Evolutionary conservation across 2,329 filamentous ascomycete genomes (phyloP), one percentile per base, ranked within the genome.

Genomic region (Fusarium sp.): DNA sequence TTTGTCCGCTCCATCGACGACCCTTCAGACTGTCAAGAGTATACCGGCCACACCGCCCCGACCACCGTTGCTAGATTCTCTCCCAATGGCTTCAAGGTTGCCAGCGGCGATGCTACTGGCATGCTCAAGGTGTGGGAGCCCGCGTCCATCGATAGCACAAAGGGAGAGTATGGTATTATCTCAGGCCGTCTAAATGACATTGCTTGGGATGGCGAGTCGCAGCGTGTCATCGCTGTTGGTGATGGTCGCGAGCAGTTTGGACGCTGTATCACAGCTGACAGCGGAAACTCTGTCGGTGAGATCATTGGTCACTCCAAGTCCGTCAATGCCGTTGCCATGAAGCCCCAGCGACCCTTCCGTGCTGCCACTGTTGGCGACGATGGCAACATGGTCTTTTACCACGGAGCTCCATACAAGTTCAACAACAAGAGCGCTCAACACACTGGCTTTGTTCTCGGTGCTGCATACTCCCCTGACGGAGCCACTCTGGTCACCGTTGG

Each of bases 351-450:
- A 29, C 97, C 97, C n/a, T 87, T 98, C 69, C 90, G 96, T 70
- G 97, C 97, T 8, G 95, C 94, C 14, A 98, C 97, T 1, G 97
- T 94, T 16, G 94, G 94, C 64, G 96, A 98, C 80, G 97, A 98
- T 82, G 94, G 92, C 80, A 94, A 92, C 81, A 87, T 98, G 83
- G 95, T 96, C 79, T 98, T 98, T 83, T 93, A 97, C 81, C 94
- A 98, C 80, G 96, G 97, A 7, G 94, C 94, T 1, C 97, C 97
- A 0, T 99, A 98, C 88, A 98, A 98, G 82, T 98, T 98, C 87
- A 94, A 95, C 81, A 92, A 89, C n/a, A 96, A 95, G 83, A 88
- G 92, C 57, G 88, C 92, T 71, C 88, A 94, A 79, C 97, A 99
- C 83, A 93, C 92, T 80, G 95, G 95, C 71, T 98, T 97, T 82